Evolutionary conservation across 2,329 filamentous ascomycete species (phyloP).

Genomic region (Elsinoe batatas): DNA sequence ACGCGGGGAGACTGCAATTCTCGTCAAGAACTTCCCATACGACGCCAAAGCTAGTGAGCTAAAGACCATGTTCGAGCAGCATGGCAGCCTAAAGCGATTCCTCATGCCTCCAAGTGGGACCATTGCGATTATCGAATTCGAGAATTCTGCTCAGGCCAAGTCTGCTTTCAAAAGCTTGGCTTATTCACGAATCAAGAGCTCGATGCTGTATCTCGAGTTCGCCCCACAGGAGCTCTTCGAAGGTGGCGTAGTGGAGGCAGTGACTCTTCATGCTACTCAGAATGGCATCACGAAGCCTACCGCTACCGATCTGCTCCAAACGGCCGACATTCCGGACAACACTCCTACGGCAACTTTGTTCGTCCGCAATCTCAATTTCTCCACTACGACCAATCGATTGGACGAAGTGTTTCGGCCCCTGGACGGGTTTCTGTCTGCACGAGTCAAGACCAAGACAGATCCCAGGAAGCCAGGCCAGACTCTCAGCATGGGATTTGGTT

Average conservation of each 20-base stretch:
- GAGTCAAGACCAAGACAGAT: conserved; percentile 87
- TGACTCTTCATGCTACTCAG: conserved; percentile 21
- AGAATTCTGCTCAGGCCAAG: conserved; percentile 67
- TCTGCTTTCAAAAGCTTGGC: conserved; percentile 75
- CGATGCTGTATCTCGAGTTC: conserved; percentile 86
- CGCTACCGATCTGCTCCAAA: conserved; percentile 57
- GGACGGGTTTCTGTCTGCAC: conserved; percentile 79
- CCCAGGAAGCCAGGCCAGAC: conserved; percentile 80
- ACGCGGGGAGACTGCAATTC: conserved; percentile 74
- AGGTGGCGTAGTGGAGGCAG: conserved; percentile 19
- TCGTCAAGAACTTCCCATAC: conserved; percentile 92
- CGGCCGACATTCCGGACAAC: conserved; percentile 48
- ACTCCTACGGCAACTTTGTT: conserved; percentile 61
- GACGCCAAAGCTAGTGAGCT: conserved; percentile 72
- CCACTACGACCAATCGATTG: conserved; percentile 68
- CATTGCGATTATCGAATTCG: conserved; percentile 87
- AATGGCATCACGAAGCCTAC: conserved; percentile 48
- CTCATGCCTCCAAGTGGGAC: conserved; percentile 89
- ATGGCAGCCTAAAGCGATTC: conserved; percentile 69
- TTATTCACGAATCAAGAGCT: conserved; percentile 84
- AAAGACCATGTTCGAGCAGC: conserved; percentile 71
- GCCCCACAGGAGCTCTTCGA: conserved; percentile 74
- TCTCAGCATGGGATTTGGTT: conserved; percentile 95
- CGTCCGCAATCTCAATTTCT: conserved; percentile 88
- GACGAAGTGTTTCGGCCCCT: conserved; percentile 69